Evolutionary conservation across 352 stramenopile species (phyloP).

Genomic region (Globisporangium nodosum): DNA sequence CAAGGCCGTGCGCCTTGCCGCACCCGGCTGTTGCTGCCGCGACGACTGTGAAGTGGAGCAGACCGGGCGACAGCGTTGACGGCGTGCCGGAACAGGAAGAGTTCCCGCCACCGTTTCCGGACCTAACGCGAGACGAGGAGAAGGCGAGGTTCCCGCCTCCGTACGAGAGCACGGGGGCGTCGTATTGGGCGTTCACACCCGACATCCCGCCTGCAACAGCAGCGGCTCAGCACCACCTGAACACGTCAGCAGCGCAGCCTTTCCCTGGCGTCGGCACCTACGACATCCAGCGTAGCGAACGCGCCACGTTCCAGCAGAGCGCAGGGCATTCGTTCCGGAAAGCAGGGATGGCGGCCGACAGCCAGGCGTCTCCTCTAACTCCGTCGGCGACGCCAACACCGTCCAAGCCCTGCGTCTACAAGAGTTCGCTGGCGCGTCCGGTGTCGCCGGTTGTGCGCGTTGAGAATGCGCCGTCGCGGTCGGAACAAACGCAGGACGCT

Average conservation of each 20-base stretch:
- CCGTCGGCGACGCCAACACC: neutral
- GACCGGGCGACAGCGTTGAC: neutral
- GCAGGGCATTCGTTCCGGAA: slow-evolving; percentile 34
- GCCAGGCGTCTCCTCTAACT: neutral
- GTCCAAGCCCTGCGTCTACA: slow-evolving; percentile 15
- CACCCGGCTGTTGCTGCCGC: slow-evolving; percentile 6
- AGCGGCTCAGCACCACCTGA: neutral
- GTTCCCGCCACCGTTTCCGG: slow-evolving; percentile 37
- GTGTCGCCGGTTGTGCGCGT: slow-evolving; percentile 1
- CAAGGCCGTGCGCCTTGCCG: neutral
- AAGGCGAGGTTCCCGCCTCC: slow-evolving; percentile 24
- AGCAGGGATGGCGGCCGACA: neutral
- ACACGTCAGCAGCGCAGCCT: neutral
- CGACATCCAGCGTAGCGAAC: slow-evolving; percentile 38
- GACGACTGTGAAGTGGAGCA: neutral
- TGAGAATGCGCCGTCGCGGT: neutral
- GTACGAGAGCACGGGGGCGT: slow-evolving; percentile 25
- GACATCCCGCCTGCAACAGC: slow-evolving; percentile 5
- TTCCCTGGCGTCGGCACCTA: slow-evolving; percentile 43
- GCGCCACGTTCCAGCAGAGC: slow-evolving; percentile 33
- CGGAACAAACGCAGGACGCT: neutral
- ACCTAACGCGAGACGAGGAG: slow-evolving; percentile 16
- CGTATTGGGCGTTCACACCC: slow-evolving; percentile 17
- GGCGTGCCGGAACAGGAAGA: neutral
- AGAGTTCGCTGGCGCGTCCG: slow-evolving; percentile 21